Evolutionary conservation across 371 early-diverging fungal species (phyloP), one percentile per base, ranked within the genome.

Genomic region (Mortierella sp.): DNA sequence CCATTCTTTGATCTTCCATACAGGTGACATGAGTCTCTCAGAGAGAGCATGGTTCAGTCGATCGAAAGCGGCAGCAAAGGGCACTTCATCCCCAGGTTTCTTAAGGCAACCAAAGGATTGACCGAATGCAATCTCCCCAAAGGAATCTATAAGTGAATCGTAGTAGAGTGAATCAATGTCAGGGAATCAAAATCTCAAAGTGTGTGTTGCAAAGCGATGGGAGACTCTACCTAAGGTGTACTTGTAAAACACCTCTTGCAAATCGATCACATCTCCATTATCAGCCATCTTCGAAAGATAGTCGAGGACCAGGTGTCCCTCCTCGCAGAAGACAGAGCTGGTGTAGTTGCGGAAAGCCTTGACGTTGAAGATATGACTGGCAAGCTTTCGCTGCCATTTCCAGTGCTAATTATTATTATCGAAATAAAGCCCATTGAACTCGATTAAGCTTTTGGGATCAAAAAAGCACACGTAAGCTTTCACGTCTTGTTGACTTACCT

Each of bases 341-440:
- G 64, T 54, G 24, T 54, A 60, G 58, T 84, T 85, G 54, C 90
- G 80, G 61, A 90, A 92, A 59, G 89, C 89, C 53, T 83, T 84
- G 61, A 91, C 91, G 56, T 83, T 89, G 64, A 92, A 93, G 41
- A 92, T 90, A 54, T 83, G 80, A 60, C 86, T 80, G 6, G 91
- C 91, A 0, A 86, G 72, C 67, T 91, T 92, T 19, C 93, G 80
- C 50, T 90, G 90, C 52, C 79, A 83, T 34, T 79, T 83, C 91
- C 92, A 90, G 6, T 80, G 58, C 65, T 88, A 84, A 6, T 23
- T 31, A 46, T 24, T 2, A 32, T 23, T 0, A 15, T 30, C n/a
- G 43, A 11, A 14, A 32, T 19, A 11, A 48, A 37, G 46, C 1
- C 15, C n/a, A 28, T n/a, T n/a, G n/a, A 12, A 19, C 12, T 6